These are phyloP conservation scores for Akanthomyces uredinophilus DNA, from an alignment of 2,329 filamentous ascomycete species.

Conservation along the genomic window DNA sequence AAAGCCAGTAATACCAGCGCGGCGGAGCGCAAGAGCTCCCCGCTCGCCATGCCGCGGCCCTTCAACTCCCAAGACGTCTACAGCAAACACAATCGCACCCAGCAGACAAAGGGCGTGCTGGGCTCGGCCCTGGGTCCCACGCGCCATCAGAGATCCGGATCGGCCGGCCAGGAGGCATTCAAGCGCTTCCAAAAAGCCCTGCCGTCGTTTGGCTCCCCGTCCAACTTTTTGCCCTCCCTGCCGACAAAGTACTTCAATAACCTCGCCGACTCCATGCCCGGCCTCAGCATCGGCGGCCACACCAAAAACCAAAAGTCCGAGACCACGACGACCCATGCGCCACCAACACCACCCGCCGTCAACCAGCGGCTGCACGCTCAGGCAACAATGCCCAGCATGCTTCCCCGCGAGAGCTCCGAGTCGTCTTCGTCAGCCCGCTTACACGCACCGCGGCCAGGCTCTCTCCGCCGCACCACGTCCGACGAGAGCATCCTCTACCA, in stretches of 20 bases:
- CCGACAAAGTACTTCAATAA: conserved; percentile 22
- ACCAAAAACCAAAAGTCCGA: conserved; percentile 14
- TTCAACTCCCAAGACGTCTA: conserved; percentile 15
- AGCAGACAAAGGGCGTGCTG: conserved; percentile 30
- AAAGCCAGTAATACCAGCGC: neutral
- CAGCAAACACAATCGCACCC: conserved; percentile 10
- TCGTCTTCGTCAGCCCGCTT: neutral
- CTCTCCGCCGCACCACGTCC: conserved; percentile 31
- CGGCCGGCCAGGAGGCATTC: conserved; percentile 52
- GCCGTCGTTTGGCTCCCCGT: conserved; percentile 41
- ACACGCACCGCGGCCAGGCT: conserved; percentile 19
- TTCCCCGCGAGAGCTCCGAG: neutral
- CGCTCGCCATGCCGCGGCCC: neutral
- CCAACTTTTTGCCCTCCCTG: conserved; percentile 36
- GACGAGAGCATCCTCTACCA: conserved; percentile 76
- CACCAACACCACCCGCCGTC: too few species aligned
- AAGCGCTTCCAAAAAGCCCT: conserved; percentile 53
- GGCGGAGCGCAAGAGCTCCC: neutral
- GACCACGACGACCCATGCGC: neutral
- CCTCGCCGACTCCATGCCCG: conserved; percentile 17
- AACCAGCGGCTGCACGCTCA: neutral
- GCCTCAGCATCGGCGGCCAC: conserved; percentile 18
- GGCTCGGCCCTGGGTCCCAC: conserved; percentile 42
- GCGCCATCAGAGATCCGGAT: conserved; percentile 47
- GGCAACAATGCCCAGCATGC: neutral